Percentiles rank a stretch among this genome's conserved stretches.
Evolutionary conservation across 1,284 basidiomycete species (phyloP).

Genomic region (Pholiota adiposa): DNA sequence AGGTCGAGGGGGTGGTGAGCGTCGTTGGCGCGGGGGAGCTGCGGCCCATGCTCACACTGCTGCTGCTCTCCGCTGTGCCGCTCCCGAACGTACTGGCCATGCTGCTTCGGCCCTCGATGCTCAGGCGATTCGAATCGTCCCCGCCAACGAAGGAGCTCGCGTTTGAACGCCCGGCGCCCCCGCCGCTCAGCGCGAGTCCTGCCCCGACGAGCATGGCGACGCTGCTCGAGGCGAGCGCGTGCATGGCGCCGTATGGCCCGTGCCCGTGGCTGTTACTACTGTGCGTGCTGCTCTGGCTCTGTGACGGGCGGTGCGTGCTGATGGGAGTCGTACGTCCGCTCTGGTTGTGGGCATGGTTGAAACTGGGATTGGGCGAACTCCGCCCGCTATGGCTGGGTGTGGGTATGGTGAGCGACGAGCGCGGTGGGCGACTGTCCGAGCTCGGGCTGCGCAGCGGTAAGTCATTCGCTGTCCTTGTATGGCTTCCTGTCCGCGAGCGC

Average conservation of each 20-base stretch:
- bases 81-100: not conserved
- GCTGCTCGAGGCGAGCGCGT: constrained; percentile 12
- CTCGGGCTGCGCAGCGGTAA: constrained; percentile 17
- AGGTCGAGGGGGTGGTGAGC: constrained; percentile 16
- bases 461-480: constrained; percentile 44
- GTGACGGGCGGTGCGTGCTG: not conserved
- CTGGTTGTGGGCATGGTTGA: not conserved
- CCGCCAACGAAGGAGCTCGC: not conserved
- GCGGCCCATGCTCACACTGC: not conserved
- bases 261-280: not conserved
- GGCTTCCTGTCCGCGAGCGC: constrained; percentile 16
- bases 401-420: not conserved
- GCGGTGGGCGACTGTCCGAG: not conserved
- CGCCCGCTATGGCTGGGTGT: not conserved
- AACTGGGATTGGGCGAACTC: not conserved
- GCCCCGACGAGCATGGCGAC: constrained; percentile 1
- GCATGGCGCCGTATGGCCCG: constrained; percentile 6
- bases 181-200: not conserved
- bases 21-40: not conserved
- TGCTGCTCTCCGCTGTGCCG: not conserved
- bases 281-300: not conserved
- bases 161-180: not conserved
- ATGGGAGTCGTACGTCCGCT: constrained; percentile 21
- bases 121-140: not conserved
- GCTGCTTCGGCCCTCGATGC: not conserved